Evolutionary conservation across 225 moss, liverwort and hornwort genomes (phyloP).

Genomic region (Physcomitrellopsis africana): DNA sequence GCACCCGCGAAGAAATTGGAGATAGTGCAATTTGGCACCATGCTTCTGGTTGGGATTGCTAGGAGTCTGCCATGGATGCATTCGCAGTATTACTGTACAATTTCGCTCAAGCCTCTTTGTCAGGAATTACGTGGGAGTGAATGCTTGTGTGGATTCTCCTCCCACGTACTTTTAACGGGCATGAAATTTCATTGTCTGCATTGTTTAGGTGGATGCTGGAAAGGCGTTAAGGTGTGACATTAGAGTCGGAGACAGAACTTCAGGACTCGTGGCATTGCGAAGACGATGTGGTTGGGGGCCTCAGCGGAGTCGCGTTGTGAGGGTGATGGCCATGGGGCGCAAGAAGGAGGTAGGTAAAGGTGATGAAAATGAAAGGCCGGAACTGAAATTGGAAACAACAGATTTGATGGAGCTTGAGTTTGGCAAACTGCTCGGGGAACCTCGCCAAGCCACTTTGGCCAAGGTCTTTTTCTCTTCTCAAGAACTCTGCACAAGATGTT

Average conservation of each 20-base stretch:
- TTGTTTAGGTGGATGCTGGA: slow-evolving; percentile 45
- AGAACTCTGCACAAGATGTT: not conserved
- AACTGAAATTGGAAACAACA: slow-evolving; percentile 56
- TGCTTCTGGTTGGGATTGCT: not conserved
- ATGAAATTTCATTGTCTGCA: not conserved
- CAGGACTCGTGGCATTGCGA: slow-evolving; percentile 38
- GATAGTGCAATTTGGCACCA: not conserved
- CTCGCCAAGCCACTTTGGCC: slow-evolving; percentile 70
- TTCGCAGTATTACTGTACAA: not conserved
- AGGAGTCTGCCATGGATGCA: not conserved
- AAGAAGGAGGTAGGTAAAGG: slow-evolving; percentile 46
- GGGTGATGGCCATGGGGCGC: slow-evolving; percentile 45
- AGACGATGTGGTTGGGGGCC: slow-evolving; percentile 30
- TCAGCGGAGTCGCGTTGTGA: slow-evolving; percentile 32
- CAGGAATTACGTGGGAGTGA: not conserved
- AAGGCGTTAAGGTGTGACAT: slow-evolving; percentile 15
- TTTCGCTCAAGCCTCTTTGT: not conserved
- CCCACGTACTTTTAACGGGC: not conserved
- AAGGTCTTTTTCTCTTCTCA: slow-evolving; percentile 47
- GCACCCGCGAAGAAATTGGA: not conserved
- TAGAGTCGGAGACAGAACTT: slow-evolving; percentile 27
- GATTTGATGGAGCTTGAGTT: slow-evolving; percentile 85
- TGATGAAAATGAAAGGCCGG: slow-evolving; percentile 40
- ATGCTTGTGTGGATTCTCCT: not conserved
- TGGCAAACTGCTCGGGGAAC: slow-evolving; percentile 78